Conservation (phyloP, 805 yeast genomes). For the Yarrowia porcina region DNA sequence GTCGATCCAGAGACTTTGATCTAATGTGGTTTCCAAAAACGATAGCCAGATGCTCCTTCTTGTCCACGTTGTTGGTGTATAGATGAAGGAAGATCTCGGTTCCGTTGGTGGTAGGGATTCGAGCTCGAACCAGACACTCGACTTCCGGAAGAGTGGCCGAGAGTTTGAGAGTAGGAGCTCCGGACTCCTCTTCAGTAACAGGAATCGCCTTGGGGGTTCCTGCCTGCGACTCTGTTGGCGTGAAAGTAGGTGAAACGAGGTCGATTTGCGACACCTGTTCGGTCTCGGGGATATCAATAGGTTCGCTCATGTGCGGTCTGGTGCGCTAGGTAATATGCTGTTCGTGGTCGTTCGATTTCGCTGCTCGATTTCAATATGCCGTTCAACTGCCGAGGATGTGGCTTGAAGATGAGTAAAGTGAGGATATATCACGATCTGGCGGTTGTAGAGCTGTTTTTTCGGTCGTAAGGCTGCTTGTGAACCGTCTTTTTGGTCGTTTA, state of each 20-base stretch:
- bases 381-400: not conserved
- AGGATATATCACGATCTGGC: not conserved
- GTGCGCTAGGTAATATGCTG: too few relatives aligned
- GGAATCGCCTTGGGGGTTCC: constrained; percentile 24
- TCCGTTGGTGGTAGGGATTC: constrained; percentile 94
- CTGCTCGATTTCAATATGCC: not conserved
- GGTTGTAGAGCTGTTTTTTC: not conserved
- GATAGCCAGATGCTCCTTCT: constrained; percentile 93
- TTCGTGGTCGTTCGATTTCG: too few relatives aligned
- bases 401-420: not conserved
- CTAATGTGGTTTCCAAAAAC: constrained; percentile 93
- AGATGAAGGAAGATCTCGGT: constrained; percentile 91
- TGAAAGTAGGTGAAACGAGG: constrained; percentile 25
- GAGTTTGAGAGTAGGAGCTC: constrained; percentile 27
- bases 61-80: constrained; percentile 79
- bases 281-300: constrained; percentile 14
- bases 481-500: not conserved
- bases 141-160: constrained; percentile 60
- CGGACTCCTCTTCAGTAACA: constrained; percentile 26
- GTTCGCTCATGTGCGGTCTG: constrained; percentile 19
- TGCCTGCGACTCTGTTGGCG: constrained; percentile 23
- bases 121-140: constrained; percentile 85
- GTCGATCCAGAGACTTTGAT: constrained; percentile 65
- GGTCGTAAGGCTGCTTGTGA: not conserved
- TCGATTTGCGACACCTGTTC: not conserved